Evolutionary conservation across 768 basidiomycete species (phyloP), one percentile per base, ranked within the genome.

Genomic region (Pholiota microspora): DNA sequence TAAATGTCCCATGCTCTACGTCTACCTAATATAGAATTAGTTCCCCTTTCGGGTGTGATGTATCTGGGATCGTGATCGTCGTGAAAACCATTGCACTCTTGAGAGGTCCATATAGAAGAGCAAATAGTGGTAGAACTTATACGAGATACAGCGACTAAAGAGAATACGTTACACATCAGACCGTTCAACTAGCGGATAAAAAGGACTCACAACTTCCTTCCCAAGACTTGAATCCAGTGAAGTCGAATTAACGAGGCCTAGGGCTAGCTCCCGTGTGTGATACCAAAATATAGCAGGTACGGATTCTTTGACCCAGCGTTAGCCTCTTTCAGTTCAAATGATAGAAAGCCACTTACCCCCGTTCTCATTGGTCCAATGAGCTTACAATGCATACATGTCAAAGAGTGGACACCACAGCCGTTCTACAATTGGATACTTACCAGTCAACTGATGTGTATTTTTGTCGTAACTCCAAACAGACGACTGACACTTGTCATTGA

Each of bases 211-310:
- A 34, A 50, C 49, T 36, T 50, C 49, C 4, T 27, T 32, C 10
- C 49, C 49, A 24, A 50, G 49, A 16, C 31, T 25, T 50, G 49
- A 13, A 27, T 50, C 31, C n/a, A 35, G 38, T 31, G 49, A 50
- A 25, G 49, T 50, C 16, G 7, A 12, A 34, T 38, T 38, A 16
- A 50, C 49, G 6, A 36, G 21, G 4, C 32, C 32, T 21, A 50
- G 9, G 15, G 24, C 15, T 13, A 15, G 13, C 9, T 36, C 35
- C 7, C 24, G 5, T 13, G 10, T 16, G 23, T 50, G 25, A 50
- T 35, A 36, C 49, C 49, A 50, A 24, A 50, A 35, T n/a, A 25
- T 27, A 12, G 23, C 38, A n/a, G n/a, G n/a, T 16, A 24, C 21
- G 29, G 32, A 9, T 1, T 48, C 16, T 48, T 34, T 46, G 12